These are phyloP conservation scores for Bremia lactucae DNA, from an alignment of 352 stramenopile genomes.

Conservation along the genomic window DNA sequence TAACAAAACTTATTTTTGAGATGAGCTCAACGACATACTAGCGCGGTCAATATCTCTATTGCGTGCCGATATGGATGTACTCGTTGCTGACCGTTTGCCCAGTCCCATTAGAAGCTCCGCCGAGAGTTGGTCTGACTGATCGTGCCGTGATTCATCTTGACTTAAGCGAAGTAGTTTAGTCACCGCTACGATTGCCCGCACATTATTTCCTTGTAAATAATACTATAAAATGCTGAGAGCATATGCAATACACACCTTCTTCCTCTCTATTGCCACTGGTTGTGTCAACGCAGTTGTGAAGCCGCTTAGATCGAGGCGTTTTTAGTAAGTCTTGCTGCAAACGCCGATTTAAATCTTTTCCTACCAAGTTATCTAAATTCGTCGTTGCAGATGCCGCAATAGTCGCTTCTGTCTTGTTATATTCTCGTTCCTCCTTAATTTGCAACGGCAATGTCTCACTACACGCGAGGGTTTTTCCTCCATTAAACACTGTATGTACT, in stretches of 20 bases:
- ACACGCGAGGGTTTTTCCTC: background rate
- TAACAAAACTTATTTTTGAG: background rate
- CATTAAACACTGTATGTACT: background rate
- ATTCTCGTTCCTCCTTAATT: slow-evolving; percentile 14
- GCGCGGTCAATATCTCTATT: slow-evolving; percentile 10
- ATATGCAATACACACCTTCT: slow-evolving; percentile 4
- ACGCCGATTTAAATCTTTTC: slow-evolving; percentile 21
- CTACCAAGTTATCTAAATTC: slow-evolving; percentile 10
- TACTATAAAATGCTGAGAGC: slow-evolving; percentile 3
- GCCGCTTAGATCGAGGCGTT: slow-evolving; percentile 9
- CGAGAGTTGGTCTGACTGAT: slow-evolving; percentile 34
- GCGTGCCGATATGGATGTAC: too few relatives aligned
- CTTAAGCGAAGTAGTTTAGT: slow-evolving; percentile 24
- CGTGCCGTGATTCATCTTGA: slow-evolving; percentile 5
- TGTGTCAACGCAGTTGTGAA: slow-evolving; percentile 18
- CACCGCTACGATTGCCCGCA: slow-evolving; percentile 8
- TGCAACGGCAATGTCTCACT: slow-evolving; percentile 10
- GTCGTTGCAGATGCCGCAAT: background rate
- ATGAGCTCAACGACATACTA: slow-evolving; percentile 3
- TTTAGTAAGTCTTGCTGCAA: slow-evolving; percentile 2
- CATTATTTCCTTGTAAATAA: background rate
- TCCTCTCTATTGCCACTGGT: slow-evolving; percentile 11
- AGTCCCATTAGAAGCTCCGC: slow-evolving; percentile 47
- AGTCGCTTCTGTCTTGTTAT: slow-evolving; percentile 10
- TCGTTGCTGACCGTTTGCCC: slow-evolving; percentile 16